Conservation (phyloP, 2,329 filamentous ascomycete species). For the Fusarium fracticaudum region DNA sequence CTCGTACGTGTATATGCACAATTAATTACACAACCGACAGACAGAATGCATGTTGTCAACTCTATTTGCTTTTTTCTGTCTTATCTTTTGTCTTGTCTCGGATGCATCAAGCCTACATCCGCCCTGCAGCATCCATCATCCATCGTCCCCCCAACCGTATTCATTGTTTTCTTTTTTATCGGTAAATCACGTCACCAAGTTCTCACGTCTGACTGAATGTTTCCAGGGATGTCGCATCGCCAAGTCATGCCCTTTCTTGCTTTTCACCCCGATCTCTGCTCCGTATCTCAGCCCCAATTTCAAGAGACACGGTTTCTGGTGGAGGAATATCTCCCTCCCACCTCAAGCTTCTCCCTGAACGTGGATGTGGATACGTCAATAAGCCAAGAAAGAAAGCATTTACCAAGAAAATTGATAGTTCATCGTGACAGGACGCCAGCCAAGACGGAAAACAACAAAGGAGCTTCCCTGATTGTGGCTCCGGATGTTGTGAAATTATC, state of each 20-base stretch:
- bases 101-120: conserved; percentile 8
- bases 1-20: conserved; percentile 11
- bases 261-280: background rate
- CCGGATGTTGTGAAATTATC: background rate
- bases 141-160: conserved; percentile 10
- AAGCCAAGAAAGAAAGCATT: background rate
- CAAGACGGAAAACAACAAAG: conserved; percentile 1
- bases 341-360: background rate
- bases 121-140: conserved; percentile 12
- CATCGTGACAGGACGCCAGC: background rate
- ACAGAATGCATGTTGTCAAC: conserved; percentile 6
- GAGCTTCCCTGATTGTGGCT: background rate
- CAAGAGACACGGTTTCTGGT: background rate
- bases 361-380: conserved; percentile 7
- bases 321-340: conserved; percentile 1
- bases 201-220: background rate
- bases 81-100: conserved; percentile 16
- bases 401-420: background rate
- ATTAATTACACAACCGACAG: conserved; percentile 12
- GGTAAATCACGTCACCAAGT: conserved; percentile 12
- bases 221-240: background rate
- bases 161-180: background rate
- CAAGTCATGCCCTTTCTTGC: conserved; percentile 4
- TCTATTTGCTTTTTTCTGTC: conserved; percentile 9
- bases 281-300: background rate